Conservation (phyloP, 768 basidiomycete genomes). For the Crucibulum laeve region DNA sequence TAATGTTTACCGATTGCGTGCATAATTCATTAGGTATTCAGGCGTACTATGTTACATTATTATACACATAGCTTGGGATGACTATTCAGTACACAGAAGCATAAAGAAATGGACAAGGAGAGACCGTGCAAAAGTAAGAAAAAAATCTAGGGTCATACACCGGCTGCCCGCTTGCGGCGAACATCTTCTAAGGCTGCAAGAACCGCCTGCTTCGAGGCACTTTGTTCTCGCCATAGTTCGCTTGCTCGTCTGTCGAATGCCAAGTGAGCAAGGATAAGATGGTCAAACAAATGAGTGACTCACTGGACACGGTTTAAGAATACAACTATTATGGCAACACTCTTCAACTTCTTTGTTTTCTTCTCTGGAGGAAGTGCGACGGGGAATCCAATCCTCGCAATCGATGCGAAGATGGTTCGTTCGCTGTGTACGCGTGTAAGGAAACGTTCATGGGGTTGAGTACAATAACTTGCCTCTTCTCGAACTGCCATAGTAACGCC, state of each 20-base stretch:
- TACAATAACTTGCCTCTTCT: slow-evolving; percentile 56
- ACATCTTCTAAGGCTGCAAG: slow-evolving; percentile 69
- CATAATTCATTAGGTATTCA: too few relatives aligned
- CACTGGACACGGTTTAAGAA: slow-evolving; percentile 67
- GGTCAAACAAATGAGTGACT: slow-evolving; percentile 17
- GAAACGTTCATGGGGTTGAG: neutral
- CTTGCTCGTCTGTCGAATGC: slow-evolving; percentile 48
- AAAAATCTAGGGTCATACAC: slow-evolving; percentile 12
- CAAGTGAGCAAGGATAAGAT: neutral
- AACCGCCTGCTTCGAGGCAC: slow-evolving; percentile 56
- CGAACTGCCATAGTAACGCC: slow-evolving; percentile 62
- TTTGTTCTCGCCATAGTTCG: slow-evolving; percentile 59
- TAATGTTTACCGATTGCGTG: too few relatives aligned
- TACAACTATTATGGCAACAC: slow-evolving; percentile 49
- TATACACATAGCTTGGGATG: too few relatives aligned
- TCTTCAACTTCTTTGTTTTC: slow-evolving; percentile 51
- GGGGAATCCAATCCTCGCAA: slow-evolving; percentile 73
- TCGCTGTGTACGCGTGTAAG: slow-evolving; percentile 37
- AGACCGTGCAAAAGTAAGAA: slow-evolving; percentile 2
- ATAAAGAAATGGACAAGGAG: neutral
- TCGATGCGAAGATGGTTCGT: slow-evolving; percentile 66
- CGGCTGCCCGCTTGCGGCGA: slow-evolving; percentile 40
- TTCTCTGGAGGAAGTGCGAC: slow-evolving; percentile 29
- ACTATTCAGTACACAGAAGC: too few relatives aligned
- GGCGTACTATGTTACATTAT: too few relatives aligned